Evolutionary conservation across 179 eudicot genomes (phyloP), one percentile per base, ranked within the genome.

Genomic region (Nepenthes alata): DNA sequence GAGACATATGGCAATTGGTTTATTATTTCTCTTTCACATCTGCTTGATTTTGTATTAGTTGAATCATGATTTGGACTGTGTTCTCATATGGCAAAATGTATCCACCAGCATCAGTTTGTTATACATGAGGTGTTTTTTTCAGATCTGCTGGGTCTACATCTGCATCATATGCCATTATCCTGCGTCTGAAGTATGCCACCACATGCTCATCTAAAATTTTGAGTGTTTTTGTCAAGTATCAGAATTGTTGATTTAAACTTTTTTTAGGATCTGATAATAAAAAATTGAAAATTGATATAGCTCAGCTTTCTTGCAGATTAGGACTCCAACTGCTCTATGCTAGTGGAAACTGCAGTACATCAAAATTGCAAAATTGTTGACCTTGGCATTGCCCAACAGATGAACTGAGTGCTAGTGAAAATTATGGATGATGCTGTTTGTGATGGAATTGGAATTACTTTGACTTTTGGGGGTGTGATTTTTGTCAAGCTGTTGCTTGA

Each of bases 311-410:
- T 57, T 74, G 61, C 69, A 91, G 97, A 91, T 91, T 70, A 80
- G 97, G 97, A 91, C 73, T 91, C 97, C 75, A 91, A 91, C 71
- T 91, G 96, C 63, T 85, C 97, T 58, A 91, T 91, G 97, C 67
- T 91, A 61, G 80, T 88, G 72, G 90, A 96, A 70, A 96, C 96
- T 44, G 89, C 82, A 11, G 50, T 59, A 41, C 87, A 85, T 70
- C 90, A 82, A 60, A 68, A 65, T 57, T 88, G 97, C 76, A 78
- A 74, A 75, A 73, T 84, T 69, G 53, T 91, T 75, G 97, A 88
- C 78, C 95, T 91, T 55, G 97, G 97, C 60, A 88, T 91, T 50
- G 96, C 82, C 63, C 72, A 53, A 68, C 96, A 91, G 79, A 84
- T 60, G 94, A 84, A 75, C 73, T n/a, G 72, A 50, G 85, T 78